Conservation (phyloP, 306 rosid genomes). For the Geum urbanum region DNA sequence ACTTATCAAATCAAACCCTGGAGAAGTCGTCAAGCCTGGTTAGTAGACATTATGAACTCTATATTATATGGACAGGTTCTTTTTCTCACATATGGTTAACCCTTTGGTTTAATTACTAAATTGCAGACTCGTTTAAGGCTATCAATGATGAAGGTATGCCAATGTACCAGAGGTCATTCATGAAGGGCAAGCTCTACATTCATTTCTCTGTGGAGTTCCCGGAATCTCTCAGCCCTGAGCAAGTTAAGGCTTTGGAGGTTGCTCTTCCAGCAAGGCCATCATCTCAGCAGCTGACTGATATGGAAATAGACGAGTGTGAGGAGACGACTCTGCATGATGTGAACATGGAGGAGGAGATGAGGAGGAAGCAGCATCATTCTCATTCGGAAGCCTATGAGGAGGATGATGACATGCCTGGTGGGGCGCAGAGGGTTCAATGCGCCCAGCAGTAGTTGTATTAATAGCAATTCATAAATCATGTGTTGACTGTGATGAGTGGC, state of each 20-base stretch:
- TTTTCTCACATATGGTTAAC: background rate
- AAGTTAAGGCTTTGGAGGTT: conserved; percentile 53
- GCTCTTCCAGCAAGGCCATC: conserved; percentile 62
- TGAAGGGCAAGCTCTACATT: conserved; percentile 88
- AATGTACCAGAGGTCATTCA: conserved; percentile 78
- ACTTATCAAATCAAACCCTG: conserved; percentile 58
- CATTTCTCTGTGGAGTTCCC: conserved; percentile 91
- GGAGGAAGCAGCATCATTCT: conserved; percentile 63
- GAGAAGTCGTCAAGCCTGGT: conserved; percentile 75
- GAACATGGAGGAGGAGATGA: conserved; percentile 76
- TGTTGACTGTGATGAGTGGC: background rate
- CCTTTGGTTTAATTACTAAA: background rate
- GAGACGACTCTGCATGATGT: conserved; percentile 86
- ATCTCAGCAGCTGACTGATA: conserved; percentile 55
- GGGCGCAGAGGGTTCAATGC: conserved; percentile 86
- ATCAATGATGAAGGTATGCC: conserved; percentile 96
- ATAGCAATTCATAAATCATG: too few species aligned
- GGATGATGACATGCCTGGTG: conserved; percentile 79
- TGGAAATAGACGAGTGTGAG: conserved; percentile 94
- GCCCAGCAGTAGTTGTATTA: conserved; percentile 60
- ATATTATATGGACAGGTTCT: too few species aligned
- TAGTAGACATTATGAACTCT: conserved; percentile 1
- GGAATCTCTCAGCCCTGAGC: conserved; percentile 53
- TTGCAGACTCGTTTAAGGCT: conserved; percentile 79
- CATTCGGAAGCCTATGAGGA: conserved; percentile 70